These are phyloP conservation scores for Cubamyces sp. DNA, from an alignment of 768 basidiomycete genomes.

Conservation along the genomic window DNA sequence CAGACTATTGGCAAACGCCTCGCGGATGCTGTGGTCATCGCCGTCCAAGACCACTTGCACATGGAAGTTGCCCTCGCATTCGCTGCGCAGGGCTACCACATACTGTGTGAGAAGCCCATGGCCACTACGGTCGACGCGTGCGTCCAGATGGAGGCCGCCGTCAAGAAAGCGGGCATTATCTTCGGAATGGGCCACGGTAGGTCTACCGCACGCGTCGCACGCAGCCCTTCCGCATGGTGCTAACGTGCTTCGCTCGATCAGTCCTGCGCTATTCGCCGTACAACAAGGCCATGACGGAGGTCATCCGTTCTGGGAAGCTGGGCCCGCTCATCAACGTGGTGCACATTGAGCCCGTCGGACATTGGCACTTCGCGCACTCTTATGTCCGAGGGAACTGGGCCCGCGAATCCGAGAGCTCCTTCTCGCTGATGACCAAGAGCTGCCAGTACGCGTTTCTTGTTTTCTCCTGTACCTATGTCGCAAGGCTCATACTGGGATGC, in stretches of 20 bases:
- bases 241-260: constrained; percentile 35
- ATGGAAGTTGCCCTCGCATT: constrained; percentile 74
- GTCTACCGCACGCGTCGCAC: constrained; percentile 23
- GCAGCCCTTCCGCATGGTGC: background rate
- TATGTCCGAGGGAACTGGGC: constrained; percentile 87
- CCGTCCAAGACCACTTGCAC: constrained; percentile 84
- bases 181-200: constrained; percentile 89
- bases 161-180: constrained; percentile 70
- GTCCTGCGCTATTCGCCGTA: constrained; percentile 91
- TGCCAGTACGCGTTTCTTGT: constrained; percentile 68
- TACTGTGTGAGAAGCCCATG: constrained; percentile 94
- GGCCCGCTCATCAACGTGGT: constrained; percentile 83
- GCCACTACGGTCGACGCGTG: constrained; percentile 76
- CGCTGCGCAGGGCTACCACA: constrained; percentile 81
- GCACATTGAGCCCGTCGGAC: constrained; percentile 85
- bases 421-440: constrained; percentile 87
- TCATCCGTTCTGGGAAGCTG: constrained; percentile 70
- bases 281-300: constrained; percentile 65
- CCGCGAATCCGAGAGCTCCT: constrained; percentile 68
- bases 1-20: constrained; percentile 67
- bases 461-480: background rate
- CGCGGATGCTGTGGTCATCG: constrained; percentile 80
- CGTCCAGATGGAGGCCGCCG: constrained; percentile 70
- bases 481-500: constrained; percentile 1
- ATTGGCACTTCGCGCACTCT: constrained; percentile 89